These are phyloP conservation scores for Xerocomus nothofagi DNA, from an alignment of 1,284 basidiomycete genomes.

Conservation along the genomic window DNA sequence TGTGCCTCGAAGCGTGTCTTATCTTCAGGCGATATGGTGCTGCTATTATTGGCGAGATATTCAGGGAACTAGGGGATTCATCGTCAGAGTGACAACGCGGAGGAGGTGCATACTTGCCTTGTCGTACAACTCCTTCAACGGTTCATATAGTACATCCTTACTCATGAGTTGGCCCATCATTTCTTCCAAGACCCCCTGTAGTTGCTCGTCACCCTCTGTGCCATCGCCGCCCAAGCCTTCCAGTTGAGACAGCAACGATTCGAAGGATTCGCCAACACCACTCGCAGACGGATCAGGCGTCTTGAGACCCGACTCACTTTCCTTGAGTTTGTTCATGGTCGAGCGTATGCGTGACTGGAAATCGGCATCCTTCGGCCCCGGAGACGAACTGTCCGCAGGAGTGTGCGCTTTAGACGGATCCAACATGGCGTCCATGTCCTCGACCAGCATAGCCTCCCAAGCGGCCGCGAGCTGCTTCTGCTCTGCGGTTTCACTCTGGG, in stretches of 20 bases:
- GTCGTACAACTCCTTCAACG: constrained; percentile 82
- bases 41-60: constrained; percentile 59
- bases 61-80: constrained; percentile 66
- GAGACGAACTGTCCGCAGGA: constrained; percentile 11
- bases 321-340: constrained; percentile 81
- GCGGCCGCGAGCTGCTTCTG: constrained; percentile 57
- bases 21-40: constrained; percentile 59
- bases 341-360: constrained; percentile 30
- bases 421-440: constrained; percentile 57
- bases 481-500: constrained; percentile 26
- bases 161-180: constrained; percentile 91
- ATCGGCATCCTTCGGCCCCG: constrained; percentile 30
- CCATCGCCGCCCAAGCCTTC: constrained; percentile 37
- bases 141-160: constrained; percentile 94
- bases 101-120: constrained; percentile 53
- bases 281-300: constrained; percentile 14
- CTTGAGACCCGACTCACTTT: constrained; percentile 63
- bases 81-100: neutral
- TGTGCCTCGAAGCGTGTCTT: constrained; percentile 72
- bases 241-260: constrained; percentile 50
- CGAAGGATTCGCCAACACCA: constrained; percentile 41
- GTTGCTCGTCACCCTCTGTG: constrained; percentile 34
- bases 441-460: constrained; percentile 76
- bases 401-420: constrained; percentile 30
- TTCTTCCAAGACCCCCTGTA: constrained; percentile 64